Base-by-base conservation (phyloP, 208 protist species). In the Leptomonas pyrrhocoris region DNA sequence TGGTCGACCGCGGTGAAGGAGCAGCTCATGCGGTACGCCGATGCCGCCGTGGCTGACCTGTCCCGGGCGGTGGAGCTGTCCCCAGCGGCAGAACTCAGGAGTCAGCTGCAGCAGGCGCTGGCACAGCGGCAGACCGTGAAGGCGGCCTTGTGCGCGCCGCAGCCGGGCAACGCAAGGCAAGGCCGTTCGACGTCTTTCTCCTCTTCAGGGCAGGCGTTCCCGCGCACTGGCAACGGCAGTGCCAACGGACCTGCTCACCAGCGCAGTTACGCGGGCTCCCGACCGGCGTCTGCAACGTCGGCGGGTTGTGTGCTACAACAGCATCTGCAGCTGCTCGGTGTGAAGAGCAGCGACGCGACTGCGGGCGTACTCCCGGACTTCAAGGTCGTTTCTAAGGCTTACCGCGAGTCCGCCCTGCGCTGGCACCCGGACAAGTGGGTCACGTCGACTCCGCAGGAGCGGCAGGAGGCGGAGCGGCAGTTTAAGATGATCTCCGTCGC, bases 371-470 rank as follows among this genome's bases (percentile, higher is more conserved):
- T 76, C 55, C 83, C 85, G 23, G 78, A 88, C 19, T 50, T 54
- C 30, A 68, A 82, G 62, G 78, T 78, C 43, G 60, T 98, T 23
- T 77, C 74, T 16, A 94, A 90, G 65, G 91, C 92, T 58, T 98
- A 97, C 70, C 89, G 81, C n/a, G 74, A 90, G 68, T 79, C 77
- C 8, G 92, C 90, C 9, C 73, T 97, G 48, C 82, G 73, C 45
- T 96, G 89, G 84, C 95, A 98, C 71, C 95, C 95, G 5, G 94
- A 98, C 68, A 89, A 85, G 60, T 96, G 91, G 91, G 79, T 87
- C 27, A 71, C 58, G 19, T 80, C 76, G 8, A 83, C 61, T 6
- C 60, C 61, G 36, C 61, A 80, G 30, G 82, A 96, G 56, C 82
- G 81, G 51, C 43, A 71, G 30, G 40, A 62, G 58, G 93, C 93